Base-by-base conservation (phyloP, 345 rosid species). In the Atalantia buxifolia region DNA sequence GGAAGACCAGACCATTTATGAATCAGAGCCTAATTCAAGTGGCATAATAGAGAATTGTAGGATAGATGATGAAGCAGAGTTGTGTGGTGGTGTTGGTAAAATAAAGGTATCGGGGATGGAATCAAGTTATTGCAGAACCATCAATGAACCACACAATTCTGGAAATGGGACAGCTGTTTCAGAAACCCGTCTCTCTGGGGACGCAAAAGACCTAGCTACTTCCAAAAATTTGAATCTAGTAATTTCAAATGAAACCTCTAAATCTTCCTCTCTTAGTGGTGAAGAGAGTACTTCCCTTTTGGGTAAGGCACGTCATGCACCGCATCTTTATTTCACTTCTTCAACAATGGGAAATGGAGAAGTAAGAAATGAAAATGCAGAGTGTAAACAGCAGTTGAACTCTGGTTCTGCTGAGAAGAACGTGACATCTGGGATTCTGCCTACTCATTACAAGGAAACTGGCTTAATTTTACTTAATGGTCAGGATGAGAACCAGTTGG, bases 121-220 rank as follows among this genome's bases (percentile, higher is more conserved):
- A 22, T 71, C 59, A 21, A 69, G 75, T 80, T 45, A 40, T 16
- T 56, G 69, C 64, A 59, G 84, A 80, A 69, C 65, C 36, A 2
- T 74, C 77, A 81, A 78, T 64, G 90, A 72, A 66, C 68, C 31
- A 1, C 74, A 33, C 66, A 76, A 62, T 76, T 79, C 80, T 82
- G 75, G 75, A 73, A 83, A 78, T 79, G 79, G 81, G 55, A 30
- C 75, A 50, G 65, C 79, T 74, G 83, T 85, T 76, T 86, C 93
- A 53, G 86, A 84, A 81, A 81, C 77, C 55, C 89, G 85, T 64
- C 86, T 81, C 76, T 65, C 67, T 30, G 93, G 88, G 33, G 92
- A 89, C 64, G 90, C 94, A 70, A 72, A 83, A 77, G 93, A 89
- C 73, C 85, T 86, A 38, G 89, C 92, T 73, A 80, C 88, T 68